Evolutionary conservation across 2,329 filamentous ascomycete genomes (phyloP), one percentile per base, ranked within the genome.

Genomic region (Neobulgaria alba): DNA sequence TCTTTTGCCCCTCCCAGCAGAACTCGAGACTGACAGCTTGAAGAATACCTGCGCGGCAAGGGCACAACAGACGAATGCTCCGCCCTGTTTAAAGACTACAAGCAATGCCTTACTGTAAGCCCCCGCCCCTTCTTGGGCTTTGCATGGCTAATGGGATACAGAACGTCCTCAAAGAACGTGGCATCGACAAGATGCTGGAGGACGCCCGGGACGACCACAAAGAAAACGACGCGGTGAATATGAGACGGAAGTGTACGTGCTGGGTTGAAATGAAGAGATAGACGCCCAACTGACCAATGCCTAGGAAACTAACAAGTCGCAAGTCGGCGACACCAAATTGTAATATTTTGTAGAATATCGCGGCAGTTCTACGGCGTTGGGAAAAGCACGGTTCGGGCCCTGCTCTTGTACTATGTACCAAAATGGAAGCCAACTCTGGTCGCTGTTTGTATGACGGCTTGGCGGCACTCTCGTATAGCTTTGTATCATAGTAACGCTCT

Each of bases 171-270:
- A 93, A 92, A 63, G 79, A 87, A 42, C 77, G 84, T 55, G 92
- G 92, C 42, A 94, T 98, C 59, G 88, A 96, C 63, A 85, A 83
- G 55, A 85, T 96, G 71, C 69, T 98, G 9, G 85, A 89, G 5
- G 92, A 96, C 55, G 90, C 90, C 14, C 74, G 89, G 45, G 87
- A 92, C 52, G 85, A 89, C 57, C 89, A 86, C 55, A 85, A 79
- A 56, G 92, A 96, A 52, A 92, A 86, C 48, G 90, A 96, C 60
- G 68, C 77, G 9, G 69, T 82, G 50, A 75, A 84, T 55, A 69
- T 85, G 67, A 67, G 66, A 48, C 64, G 68, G 34, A 67, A 63
- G 55, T 63, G 60, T 59, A 42, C 52, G 55, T 46, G 23, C 7
- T n/a, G n/a, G n/a, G n/a, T n/a, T n/a, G n/a, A n/a, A n/a, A n/a